Evolutionary conservation across 2,329 filamentous ascomycete species (phyloP), one percentile per base, ranked within the genome.

Genomic region (Verticillium isaacii): DNA sequence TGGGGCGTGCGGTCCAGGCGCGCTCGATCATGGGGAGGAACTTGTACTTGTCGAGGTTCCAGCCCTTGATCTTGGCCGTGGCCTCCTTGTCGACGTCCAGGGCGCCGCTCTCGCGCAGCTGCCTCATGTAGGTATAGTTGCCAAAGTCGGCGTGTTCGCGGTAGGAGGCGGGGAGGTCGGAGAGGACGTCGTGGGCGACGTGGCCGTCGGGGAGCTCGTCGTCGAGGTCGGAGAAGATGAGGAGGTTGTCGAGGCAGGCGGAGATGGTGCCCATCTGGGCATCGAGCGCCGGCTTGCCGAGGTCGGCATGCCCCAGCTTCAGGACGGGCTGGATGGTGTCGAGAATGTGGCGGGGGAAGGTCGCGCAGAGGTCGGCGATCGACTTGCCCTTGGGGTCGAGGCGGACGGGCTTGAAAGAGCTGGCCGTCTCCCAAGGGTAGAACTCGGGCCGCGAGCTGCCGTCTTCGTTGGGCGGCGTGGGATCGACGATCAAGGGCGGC

Each of bases 11-110:
- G 32, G 74, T 71, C 72, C 81, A 83, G 1, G 82, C 79, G 32
- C 78, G 72, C 62, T 84, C 80, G 5, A 85, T 73, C 77, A 84
- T 82, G 50, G 83, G 81, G 34, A 85, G 68, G 64, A 85, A 85
- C 69, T 85, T 85, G 76, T 80, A 85, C 68, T 82, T 82, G 70
- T 85, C 83, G 56, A 85, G 74, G 32, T 72, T 77, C 83, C 83
- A 85, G 2, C 82, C 82, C 50, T 70, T 73, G 64, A 73, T 73
- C 32, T 62, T 74, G 71, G 60, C 65, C 32, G 66, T 73, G 15
- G 67, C 68, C 63, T 71, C 69, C 60, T 64, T 71, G 60, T 68
- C 69, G 56, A 62, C 60, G 17, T 72, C 72, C 3, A 77, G 67
- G 14, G 72, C 73, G 36, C 73, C 73, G 11, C 73, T 74, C 4